These are phyloP conservation scores for Baudoinia panamericana DNA, from an alignment of 495 filamentous ascomycete species.

Conservation along the genomic window DNA sequence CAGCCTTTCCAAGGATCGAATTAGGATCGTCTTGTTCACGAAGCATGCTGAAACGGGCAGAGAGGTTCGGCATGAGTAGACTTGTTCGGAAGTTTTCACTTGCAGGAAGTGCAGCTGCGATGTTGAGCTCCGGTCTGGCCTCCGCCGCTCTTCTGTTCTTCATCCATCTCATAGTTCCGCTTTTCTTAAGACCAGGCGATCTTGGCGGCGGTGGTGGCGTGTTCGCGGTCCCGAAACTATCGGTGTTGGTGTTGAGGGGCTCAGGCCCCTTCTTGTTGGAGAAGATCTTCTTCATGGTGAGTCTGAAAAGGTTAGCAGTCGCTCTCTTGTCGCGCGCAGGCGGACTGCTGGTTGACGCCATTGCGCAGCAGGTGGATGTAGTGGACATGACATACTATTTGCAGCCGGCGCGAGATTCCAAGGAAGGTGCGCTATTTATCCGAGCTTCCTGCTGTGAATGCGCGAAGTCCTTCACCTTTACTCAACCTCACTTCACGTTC, in stretches of 20 bases:
- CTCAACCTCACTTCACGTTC: constrained; percentile 1
- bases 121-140: constrained; percentile 53
- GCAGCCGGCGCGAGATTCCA: too few species aligned
- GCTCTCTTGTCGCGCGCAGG: not conserved
- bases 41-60: constrained; percentile 91
- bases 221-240: not conserved
- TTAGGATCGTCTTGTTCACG: constrained; percentile 83
- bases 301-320: constrained; percentile 25
- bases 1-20: constrained; percentile 80
- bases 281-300: constrained; percentile 32
- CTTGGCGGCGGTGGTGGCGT: constrained; percentile 4
- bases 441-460: too few species aligned
- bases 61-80: constrained; percentile 86
- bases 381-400: constrained; percentile 10
- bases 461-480: too few species aligned
- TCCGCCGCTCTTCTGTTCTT: constrained; percentile 37
- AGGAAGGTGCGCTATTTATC: too few species aligned
- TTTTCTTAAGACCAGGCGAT: constrained; percentile 18
- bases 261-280: constrained; percentile 27
- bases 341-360: not conserved
- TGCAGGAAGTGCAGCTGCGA: constrained; percentile 61
- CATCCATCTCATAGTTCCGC: constrained; percentile 18
- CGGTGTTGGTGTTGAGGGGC: constrained; percentile 4
- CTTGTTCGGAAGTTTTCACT: constrained; percentile 93
- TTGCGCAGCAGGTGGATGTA: not conserved